Evolutionary conservation across 345 rosid genomes (phyloP), one percentile per base, ranked within the genome.

Genomic region (Syzygium oleosum): DNA sequence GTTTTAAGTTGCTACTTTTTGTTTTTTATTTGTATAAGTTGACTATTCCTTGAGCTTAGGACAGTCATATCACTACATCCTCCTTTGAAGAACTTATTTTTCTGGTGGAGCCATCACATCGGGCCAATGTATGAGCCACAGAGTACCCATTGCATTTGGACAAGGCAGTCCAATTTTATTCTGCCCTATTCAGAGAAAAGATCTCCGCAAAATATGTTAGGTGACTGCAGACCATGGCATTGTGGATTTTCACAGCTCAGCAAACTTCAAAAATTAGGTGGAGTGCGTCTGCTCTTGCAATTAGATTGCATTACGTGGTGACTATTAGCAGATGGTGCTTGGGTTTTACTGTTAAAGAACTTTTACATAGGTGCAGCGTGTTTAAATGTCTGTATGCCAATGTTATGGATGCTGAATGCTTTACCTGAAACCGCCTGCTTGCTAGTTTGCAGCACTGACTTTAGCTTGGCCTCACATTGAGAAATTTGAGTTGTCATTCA

Each of bases 401-500:
- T 1, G 83, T 73, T 19, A 73, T 73, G 25, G 21, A 38, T 38
- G 83, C 83, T 38, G 27, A 41, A 38, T 73, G 49, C 27, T 73
- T 73, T 73, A 38, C 0, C 27, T 34, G 49, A 73, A 5, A 21
- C 49, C 5, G 49, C 49, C 4, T 0, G 1, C 10, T 38, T 9
- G 49, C 49, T 73, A 38, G 83, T 38, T 73, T 73, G 80, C 49
- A 19, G 80, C 27, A 73, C 80, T 21, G 22, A 73, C 49, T 73
- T 77, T 77, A n/a, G 73, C 29, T 41, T 0, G n/a, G 88, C 61
- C 58, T 84, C 84, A 59, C 89, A 84, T 49, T 83, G 7, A 86
- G 87, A 49, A 63, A 68, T 22, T 87, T 86, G 84, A 19, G 54
- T 23, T 91, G 85, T 80, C 4, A 23, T 55, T 85, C 92, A 95